A percentile compares a stretch with the other conserved stretches of the same genome.
phyloP scores from a whole-genome alignment of 2,329 filamentous ascomycete species.

The Aspergillus thermomutatus region DNA sequence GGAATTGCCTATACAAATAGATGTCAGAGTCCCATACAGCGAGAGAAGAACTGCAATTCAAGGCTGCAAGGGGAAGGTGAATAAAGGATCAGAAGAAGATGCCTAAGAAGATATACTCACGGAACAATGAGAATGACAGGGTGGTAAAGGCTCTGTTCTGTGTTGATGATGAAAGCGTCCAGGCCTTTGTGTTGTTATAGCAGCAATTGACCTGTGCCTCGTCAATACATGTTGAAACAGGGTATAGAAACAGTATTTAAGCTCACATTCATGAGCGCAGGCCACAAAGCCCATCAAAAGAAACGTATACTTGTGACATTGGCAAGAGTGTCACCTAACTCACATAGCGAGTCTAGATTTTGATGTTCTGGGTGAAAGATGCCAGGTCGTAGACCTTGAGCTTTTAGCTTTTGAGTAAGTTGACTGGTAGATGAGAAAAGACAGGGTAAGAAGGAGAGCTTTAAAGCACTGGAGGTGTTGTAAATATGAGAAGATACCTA shows the following conservation, averaged over 20 bases:
- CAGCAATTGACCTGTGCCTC: too few relatives aligned
- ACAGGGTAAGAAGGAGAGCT: not conserved
- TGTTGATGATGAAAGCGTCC: too few relatives aligned
- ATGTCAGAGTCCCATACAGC: not conserved
- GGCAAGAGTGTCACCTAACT: not conserved
- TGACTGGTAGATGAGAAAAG: not conserved
- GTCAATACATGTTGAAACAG: too few relatives aligned
- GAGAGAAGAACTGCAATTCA: not conserved
- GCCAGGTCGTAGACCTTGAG: not conserved
- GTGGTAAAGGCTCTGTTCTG: too few relatives aligned
- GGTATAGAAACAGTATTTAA: too few relatives aligned
- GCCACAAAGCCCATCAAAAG: too few relatives aligned
- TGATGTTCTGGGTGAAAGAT: not conserved
- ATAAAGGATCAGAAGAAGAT: not conserved
- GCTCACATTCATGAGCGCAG: too few relatives aligned
- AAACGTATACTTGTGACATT: too few relatives aligned
- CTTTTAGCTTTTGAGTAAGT: not conserved
- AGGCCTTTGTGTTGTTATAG: too few relatives aligned
- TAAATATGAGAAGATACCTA: not conserved
- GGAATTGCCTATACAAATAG: not conserved
- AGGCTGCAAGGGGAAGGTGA: not conserved
- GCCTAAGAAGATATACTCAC: not conserved
- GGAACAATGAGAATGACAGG: too few relatives aligned
- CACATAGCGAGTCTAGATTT: not conserved
- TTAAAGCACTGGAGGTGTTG: not conserved